These are phyloP conservation scores for Cupressus sempervirens DNA, from an alignment of 75 land plant species.

Conservation along the genomic window DNA sequence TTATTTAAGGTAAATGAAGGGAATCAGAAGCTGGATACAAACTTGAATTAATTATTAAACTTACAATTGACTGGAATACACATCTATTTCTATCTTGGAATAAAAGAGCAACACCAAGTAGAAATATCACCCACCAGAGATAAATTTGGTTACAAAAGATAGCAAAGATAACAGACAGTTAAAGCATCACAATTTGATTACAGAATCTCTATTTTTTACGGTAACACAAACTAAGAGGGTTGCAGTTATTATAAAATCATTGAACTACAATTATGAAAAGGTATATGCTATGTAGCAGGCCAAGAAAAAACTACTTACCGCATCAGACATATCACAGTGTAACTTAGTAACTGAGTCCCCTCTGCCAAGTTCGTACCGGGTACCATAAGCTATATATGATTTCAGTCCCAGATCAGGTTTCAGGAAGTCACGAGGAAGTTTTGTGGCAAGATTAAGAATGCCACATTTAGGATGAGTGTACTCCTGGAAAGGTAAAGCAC, in stretches of 20 bases:
- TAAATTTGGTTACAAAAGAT: background rate
- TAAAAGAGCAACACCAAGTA: background rate
- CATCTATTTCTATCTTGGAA: too few species aligned
- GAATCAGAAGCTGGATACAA: too few species aligned
- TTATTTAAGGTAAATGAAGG: too few species aligned
- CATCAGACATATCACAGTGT: constrained; percentile 88
- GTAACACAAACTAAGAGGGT: background rate
- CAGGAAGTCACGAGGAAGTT: constrained; percentile 45
- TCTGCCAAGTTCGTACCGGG: constrained; percentile 66
- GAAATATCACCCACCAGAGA: background rate
- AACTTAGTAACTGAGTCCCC: constrained; percentile 92
- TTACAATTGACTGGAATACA: too few species aligned
- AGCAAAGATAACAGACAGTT: background rate
- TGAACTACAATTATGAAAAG: background rate
- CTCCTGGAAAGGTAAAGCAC: constrained; percentile 58
- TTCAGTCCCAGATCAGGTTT: constrained; percentile 88
- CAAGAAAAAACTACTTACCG: constrained; percentile 45
- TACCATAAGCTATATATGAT: constrained; percentile 86
- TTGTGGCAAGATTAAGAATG: constrained; percentile 64
- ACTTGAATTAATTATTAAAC: too few species aligned
- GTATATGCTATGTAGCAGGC: background rate
- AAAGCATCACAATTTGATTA: background rate
- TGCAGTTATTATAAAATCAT: background rate
- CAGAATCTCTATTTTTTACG: background rate
- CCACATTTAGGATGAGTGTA: constrained; percentile 82